phyloP scores from a whole-genome alignment of 306 rosid species.

The Oxytropis ochrocephala region DNA sequence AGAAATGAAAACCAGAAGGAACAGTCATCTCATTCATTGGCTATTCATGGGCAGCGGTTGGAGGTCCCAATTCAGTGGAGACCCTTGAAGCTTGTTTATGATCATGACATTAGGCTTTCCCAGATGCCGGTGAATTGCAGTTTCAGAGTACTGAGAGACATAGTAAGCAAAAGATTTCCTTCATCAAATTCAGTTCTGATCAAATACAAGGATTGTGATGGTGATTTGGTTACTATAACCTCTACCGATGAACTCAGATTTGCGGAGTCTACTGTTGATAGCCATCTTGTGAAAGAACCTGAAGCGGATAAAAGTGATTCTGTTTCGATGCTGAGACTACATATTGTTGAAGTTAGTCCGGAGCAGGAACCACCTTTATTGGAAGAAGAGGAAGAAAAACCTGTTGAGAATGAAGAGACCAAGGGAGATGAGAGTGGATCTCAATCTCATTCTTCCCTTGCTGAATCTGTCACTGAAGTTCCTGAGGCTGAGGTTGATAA shows the following conservation, averaged over 20 bases:
- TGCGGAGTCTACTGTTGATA: conserved; percentile 78
- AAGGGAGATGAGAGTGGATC: conserved; percentile 76
- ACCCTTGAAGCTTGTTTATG: conserved; percentile 50
- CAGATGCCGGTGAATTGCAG: conserved; percentile 61
- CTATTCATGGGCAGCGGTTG: conserved; percentile 20
- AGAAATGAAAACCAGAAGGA: conserved; percentile 45
- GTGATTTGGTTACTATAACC: conserved; percentile 94
- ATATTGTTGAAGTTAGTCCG: conserved; percentile 84
- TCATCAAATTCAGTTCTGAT: conserved; percentile 80
- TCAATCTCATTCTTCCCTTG: conserved; percentile 54
- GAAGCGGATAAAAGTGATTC: conserved; percentile 52
- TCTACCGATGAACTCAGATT: conserved; percentile 74
- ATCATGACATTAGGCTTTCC: conserved; percentile 92
- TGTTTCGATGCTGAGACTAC: conserved; percentile 67
- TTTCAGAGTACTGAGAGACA: conserved; percentile 57
- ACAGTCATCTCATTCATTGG: conserved; percentile 25
- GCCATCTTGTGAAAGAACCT: conserved; percentile 40
- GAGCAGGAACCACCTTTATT: conserved; percentile 89
- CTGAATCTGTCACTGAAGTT: conserved; percentile 57
- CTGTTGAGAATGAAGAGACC: conserved; percentile 43
- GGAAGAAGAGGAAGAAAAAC: conserved; percentile 93
- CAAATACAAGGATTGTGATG: conserved; percentile 83
- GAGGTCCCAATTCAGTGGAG: conserved; percentile 50
- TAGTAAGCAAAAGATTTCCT: conserved; percentile 75
- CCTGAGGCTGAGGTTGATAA: conserved; percentile 46